A percentile compares a stretch with the other conserved stretches of the same genome.
Conservation (phyloP, 2,329 filamentous ascomycete species). For the Fusarium sp. region DNA sequence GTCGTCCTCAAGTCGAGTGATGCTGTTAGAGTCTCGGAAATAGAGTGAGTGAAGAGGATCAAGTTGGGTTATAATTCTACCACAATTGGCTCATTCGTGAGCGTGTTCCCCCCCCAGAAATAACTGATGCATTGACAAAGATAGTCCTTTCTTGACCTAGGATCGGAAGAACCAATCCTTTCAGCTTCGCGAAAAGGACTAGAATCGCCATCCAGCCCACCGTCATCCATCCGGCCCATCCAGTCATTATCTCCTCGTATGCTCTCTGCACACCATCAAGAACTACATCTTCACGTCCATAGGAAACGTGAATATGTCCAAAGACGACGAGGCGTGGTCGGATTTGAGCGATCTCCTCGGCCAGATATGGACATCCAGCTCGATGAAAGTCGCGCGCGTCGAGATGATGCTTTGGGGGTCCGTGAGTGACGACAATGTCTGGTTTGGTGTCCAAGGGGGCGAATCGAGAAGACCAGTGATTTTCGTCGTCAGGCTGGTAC, state of each 20-base stretch:
- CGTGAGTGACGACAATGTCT: conserved; percentile 42
- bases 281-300: conserved; percentile 36
- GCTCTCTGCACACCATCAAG: conserved; percentile 29
- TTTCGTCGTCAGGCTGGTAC: conserved; percentile 27
- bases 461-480: conserved; percentile 26
- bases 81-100: conserved; percentile 19
- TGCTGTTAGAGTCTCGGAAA: neutral
- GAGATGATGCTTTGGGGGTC: conserved; percentile 41
- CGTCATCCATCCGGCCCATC: conserved; percentile 37
- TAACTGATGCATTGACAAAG: conserved; percentile 31
- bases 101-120: conserved; percentile 15
- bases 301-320: conserved; percentile 41
- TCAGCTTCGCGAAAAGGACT: conserved; percentile 18
- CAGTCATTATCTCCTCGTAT: conserved; percentile 33
- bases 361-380: conserved; percentile 39
- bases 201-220: conserved; percentile 31
- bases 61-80: neutral
- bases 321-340: conserved; percentile 37
- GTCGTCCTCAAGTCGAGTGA: rapidly evolving
- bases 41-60: neutral
- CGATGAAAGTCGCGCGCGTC: conserved; percentile 40
- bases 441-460: neutral
- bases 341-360: conserved; percentile 26
- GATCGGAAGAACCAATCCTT: neutral
- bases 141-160: neutral